These are phyloP conservation scores for Nicotiana knightiana DNA, from an alignment of 257 asterid species.

Conservation along the genomic window DNA sequence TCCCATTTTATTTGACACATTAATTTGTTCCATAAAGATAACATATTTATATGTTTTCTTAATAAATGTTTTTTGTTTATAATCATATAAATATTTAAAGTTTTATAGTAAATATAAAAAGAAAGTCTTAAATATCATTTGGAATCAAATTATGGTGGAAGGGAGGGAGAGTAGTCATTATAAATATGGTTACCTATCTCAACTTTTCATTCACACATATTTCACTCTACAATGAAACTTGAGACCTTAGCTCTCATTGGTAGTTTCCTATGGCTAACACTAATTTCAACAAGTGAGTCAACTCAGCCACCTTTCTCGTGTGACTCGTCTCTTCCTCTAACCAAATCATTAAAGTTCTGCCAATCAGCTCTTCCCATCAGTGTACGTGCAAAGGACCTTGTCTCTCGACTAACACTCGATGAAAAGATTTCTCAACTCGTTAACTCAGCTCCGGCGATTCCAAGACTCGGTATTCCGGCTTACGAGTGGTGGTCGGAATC, in stretches of 20 bases:
- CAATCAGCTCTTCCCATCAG: slow-evolving; percentile 40
- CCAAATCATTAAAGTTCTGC: slow-evolving; percentile 54
- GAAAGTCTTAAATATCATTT: no score
- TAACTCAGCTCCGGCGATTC: slow-evolving; percentile 61
- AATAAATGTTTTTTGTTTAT: no score
- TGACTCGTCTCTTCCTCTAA: slow-evolving; percentile 32
- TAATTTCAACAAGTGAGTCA: slow-evolving; percentile 17
- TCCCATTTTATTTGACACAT: no score
- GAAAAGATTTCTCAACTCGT: slow-evolving; percentile 81
- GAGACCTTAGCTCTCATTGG: slow-evolving; percentile 9
- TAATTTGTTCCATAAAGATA: no score
- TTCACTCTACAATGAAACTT: slow-evolving; percentile 30
- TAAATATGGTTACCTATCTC: not conserved
- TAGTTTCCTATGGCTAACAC: not conserved
- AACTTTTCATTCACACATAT: not conserved
- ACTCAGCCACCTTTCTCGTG: slow-evolving; percentile 65
- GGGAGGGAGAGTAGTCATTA: no score
- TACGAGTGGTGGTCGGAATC: slow-evolving; percentile 98
- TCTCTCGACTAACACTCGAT: slow-evolving; percentile 67
- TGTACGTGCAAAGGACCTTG: slow-evolving; percentile 53
- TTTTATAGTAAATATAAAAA: no score
- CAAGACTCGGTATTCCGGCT: slow-evolving; percentile 72
- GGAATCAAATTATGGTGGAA: no score
- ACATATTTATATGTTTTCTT: no score
- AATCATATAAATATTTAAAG: no score